Conservation (phyloP, 352 stramenopile genomes). For the Pythium grandisporangium region DNA sequence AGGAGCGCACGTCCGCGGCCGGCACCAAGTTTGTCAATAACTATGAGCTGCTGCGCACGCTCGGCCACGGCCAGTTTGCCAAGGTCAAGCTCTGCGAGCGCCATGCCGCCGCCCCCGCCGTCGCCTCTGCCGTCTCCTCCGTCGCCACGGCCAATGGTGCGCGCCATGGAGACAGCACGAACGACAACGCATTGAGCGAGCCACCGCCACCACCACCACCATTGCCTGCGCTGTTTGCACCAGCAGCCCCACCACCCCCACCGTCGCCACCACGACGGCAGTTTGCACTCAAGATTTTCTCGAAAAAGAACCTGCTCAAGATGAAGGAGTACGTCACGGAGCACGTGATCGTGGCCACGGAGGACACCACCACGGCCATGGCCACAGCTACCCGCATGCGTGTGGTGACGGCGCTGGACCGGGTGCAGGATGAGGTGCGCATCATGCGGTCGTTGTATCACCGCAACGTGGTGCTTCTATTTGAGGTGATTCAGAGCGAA, state of each 20-base stretch:
- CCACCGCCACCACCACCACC: conserved; percentile 3
- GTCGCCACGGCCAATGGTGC: too few species aligned
- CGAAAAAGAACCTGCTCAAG: conserved; percentile 57
- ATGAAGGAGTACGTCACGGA: conserved; percentile 73
- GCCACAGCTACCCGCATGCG: conserved; percentile 31
- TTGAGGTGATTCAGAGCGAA: conserved; percentile 85
- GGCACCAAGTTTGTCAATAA: conserved; percentile 72
- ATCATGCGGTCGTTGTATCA: conserved; percentile 88
- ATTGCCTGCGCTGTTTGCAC: neutral
- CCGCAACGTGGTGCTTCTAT: conserved; percentile 86
- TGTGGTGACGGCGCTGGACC: conserved; percentile 71
- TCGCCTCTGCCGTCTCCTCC: too few species aligned
- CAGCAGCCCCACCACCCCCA: neutral
- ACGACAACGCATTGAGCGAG: neutral
- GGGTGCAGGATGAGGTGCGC: conserved; percentile 72
- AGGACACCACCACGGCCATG: neutral
- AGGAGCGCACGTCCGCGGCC: conserved; percentile 31
- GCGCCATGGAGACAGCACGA: neutral
- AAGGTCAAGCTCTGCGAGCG: conserved; percentile 83
- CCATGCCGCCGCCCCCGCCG: conserved; percentile 8
- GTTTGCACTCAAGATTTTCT: conserved; percentile 85
- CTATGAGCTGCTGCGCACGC: conserved; percentile 55
- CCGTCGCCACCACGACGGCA: conserved; percentile 15
- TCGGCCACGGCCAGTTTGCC: conserved; percentile 74
- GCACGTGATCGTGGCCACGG: neutral